phyloP scores from a whole-genome alignment of 345 rosid genomes.

The Eucalyptus pauciflora region DNA sequence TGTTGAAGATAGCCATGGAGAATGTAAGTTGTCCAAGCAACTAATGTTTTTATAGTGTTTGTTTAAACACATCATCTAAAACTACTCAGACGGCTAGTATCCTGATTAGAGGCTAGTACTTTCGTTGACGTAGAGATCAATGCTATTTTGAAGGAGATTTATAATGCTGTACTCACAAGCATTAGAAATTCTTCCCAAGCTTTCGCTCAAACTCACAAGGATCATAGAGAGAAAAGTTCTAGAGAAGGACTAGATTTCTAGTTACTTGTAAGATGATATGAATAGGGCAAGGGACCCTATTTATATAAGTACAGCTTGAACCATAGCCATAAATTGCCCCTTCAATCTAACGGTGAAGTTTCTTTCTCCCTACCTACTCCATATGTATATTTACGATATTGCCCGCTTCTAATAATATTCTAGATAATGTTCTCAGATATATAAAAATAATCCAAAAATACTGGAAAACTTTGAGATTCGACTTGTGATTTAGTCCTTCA shows the following conservation, averaged over 20 bases:
- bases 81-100: rapidly evolving
- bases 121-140: too few relatives aligned
- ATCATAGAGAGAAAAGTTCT: background rate
- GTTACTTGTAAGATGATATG: background rate
- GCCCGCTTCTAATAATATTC: background rate
- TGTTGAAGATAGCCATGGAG: too few relatives aligned
- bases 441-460: background rate
- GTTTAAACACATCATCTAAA: too few relatives aligned
- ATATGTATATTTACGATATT: background rate
- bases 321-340: background rate
- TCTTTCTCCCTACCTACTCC: background rate
- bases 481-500: rapidly evolving
- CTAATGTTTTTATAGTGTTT: rapidly evolving
- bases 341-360: background rate
- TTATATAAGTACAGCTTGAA: background rate
- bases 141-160: too few relatives aligned
- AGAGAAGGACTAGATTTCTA: rapidly evolving
- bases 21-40: too few relatives aligned
- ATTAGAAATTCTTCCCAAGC: too few relatives aligned
- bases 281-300: background rate
- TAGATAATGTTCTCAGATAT: rapidly evolving
- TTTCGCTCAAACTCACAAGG: too few relatives aligned
- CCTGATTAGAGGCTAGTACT: too few relatives aligned
- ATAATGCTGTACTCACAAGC: too few relatives aligned
- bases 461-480: background rate